A percentile compares a stretch with the other conserved stretches of the same genome.
phyloP scores from a whole-genome alignment of 2,329 filamentous ascomycete species.

The Paracorniculantispora psalliotae region DNA sequence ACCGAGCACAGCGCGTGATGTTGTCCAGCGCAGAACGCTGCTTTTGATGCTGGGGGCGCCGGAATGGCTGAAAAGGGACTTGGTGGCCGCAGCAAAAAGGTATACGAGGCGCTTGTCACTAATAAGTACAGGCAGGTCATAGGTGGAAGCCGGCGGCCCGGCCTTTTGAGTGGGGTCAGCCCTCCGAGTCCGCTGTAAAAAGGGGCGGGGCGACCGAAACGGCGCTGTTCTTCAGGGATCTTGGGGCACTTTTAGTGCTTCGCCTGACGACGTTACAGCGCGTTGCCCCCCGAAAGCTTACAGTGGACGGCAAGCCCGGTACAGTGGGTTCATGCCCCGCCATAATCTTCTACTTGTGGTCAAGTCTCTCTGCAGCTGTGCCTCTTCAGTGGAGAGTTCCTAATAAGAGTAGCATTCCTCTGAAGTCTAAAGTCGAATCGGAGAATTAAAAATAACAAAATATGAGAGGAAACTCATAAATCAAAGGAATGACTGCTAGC shows the following conservation, averaged over 20 bases:
- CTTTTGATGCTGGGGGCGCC: background rate
- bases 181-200: background rate
- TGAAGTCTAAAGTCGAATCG: too few relatives aligned
- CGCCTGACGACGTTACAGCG: background rate
- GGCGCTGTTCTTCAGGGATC: background rate
- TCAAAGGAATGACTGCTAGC: background rate
- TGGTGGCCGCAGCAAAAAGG: background rate
- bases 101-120: background rate
- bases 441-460: too few relatives aligned
- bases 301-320: background rate
- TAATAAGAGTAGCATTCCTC: background rate
- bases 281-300: background rate
- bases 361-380: background rate
- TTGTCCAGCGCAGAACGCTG: background rate
- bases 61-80: background rate
- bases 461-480: background rate
- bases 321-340: background rate
- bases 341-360: background rate
- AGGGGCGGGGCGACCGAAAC: background rate
- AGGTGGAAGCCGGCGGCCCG: background rate
- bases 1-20: constrained; percentile 7
- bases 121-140: background rate
- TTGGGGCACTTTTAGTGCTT: too few relatives aligned
- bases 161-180: background rate
- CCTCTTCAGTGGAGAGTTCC: too few relatives aligned